Base-by-base conservation (phyloP, 148 eudicot species). In the Rhododendron vialii region DNA sequence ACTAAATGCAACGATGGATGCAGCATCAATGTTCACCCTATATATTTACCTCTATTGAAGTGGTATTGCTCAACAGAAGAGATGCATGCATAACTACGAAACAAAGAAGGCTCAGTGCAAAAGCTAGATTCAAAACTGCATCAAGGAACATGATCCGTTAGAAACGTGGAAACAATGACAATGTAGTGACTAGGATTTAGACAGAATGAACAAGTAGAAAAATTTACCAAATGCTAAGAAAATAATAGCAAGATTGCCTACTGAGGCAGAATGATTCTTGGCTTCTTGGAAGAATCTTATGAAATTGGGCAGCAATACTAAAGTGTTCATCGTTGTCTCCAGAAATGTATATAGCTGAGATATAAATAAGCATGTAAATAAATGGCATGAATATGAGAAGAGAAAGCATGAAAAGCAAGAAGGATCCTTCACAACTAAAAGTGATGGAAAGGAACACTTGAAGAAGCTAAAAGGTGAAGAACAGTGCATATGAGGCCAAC, bases 61-160 rank as follows among this genome's bases (percentile, higher is more conserved):
- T 95, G 82, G 99, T 95, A 88, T 96, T 96, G 95, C 95, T 96
- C 85, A 89, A 86, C 51, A 96, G 86, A 89, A 96, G 95, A 43
- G 96, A 94, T 84, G 91, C 88, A 87, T 96, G 99, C 97, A 96
- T 95, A 45, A 88, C 85, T 12, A 96, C 83, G 84, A 96, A 96
- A 89, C 99, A 95, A 74, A 95, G 93, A 57, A 96, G 96, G 86
- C 99, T 94, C 88, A 96, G 91, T 65, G 94, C 91, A 90, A 96
- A 96, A 86, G 98, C 98, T 85, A 96, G 86, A 90, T 95, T 96
- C 71, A 96, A 88, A 91, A 96, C 99, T 96, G 99, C 98, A 94
- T 89, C 88, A 91, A 90, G 87, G 89, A 73, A 91, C 88, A 92
- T 86, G 87, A 90, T 91, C 91, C 89, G 91, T 92, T 91, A 93